Evolutionary conservation across 768 basidiomycete genomes (phyloP), one percentile per base, ranked within the genome.

Genomic region (Nevesoporus exiguus): DNA sequence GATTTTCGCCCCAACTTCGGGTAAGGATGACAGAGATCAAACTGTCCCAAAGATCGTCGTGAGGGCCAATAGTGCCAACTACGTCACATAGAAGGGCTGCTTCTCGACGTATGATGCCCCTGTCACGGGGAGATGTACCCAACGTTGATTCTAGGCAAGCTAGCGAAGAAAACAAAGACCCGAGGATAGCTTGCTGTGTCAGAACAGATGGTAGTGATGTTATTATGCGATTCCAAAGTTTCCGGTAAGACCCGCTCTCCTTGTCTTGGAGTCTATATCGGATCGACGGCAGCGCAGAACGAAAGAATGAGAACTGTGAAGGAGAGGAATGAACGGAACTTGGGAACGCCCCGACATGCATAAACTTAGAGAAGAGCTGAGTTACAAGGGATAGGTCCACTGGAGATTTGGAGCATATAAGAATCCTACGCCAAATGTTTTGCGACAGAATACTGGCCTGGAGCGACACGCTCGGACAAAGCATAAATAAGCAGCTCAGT

Each of bases 221-320:
- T 34, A 85, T 62, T 19, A 81, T 52, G 7, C 69, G 66, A 15
- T 69, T 66, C 86, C 86, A 89, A 27, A 76, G 68, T 17, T 61
- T 59, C 29, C 74, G 76, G 67, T 86, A 90, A 5, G 63, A 50
- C 1, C 59, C 40, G 11, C 52, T 48, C 15, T 66, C 63, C 36
- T 56, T 50, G 5, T 54, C 54, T 39, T 39, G 54, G 10, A 82
- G 59, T 22, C 75, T 74, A 21, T 52, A 41, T 27, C 78, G 80
- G 41, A 90, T 80, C 13, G 65, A 70, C 7, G 80, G 74, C 30
- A 85, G 68, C 3, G 73, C 75, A 3, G 75, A 65, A 25, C 70
- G 66, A 69, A 89, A 91, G 72, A 92, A 93, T 1, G 86, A 90
- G 7, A 84, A 76, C 52, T 86, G 86, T 0, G 82, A 82, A n/a